Evolutionary conservation across 2,329 filamentous ascomycete species (phyloP).

Genomic region (Emmonsiellopsis sp.): DNA sequence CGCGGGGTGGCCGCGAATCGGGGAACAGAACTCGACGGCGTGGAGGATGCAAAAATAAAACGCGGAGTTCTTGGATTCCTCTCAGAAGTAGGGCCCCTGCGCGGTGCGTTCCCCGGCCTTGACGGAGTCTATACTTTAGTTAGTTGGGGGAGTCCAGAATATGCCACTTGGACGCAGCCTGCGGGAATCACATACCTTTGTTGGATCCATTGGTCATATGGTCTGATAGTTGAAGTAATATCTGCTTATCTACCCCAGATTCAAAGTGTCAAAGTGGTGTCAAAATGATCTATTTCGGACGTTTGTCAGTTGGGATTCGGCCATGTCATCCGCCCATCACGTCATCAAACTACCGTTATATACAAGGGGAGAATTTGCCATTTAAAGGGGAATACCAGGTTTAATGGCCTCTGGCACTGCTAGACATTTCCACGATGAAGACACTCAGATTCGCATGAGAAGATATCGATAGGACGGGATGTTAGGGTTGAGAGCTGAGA

Average conservation of each 20-base stretch:
- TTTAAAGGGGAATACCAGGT: no score
- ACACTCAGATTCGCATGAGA: no score
- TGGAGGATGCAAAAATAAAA: constrained; percentile 11
- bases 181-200: background rate
- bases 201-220: background rate
- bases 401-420: no score
- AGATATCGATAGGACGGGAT: no score
- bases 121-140: background rate
- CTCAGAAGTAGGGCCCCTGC: background rate
- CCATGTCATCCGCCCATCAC: no score
- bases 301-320: no score
- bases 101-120: background rate
- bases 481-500: no score
- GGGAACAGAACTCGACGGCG: constrained; percentile 1
- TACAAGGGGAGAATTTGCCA: no score
- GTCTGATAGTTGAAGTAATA: background rate
- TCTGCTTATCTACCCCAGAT: background rate
- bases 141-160: background rate
- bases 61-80: constrained; percentile 6
- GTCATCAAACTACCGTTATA: no score
- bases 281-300: no score
- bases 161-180: background rate
- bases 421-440: no score
- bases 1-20: constrained; percentile 13
- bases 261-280: no score